Conservation (phyloP, 768 basidiomycete genomes). For the Amanita muscaria region DNA sequence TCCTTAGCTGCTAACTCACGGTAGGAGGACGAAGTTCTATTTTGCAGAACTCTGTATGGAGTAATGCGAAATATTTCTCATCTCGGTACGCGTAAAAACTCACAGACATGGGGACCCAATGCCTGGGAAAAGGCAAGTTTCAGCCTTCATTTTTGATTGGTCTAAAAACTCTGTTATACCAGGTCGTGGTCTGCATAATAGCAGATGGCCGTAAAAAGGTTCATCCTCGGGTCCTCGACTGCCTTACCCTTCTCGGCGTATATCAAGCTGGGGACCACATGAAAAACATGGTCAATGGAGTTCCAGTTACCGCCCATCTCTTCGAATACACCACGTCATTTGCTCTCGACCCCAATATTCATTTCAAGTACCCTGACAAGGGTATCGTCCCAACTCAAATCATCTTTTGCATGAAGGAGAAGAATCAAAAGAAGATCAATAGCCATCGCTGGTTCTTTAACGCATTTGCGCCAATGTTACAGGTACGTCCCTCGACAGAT, state of each 20-base stretch:
- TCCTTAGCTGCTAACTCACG: background rate
- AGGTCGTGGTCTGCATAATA: slow-evolving; percentile 91
- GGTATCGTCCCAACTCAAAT: slow-evolving; percentile 94
- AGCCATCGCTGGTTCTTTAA: slow-evolving; percentile 98
- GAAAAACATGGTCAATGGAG: slow-evolving; percentile 36
- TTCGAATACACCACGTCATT: slow-evolving; percentile 88
- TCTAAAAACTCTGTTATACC: background rate
- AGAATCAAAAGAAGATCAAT: slow-evolving; percentile 96
- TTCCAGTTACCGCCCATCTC: slow-evolving; percentile 55
- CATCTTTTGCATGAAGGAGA: slow-evolving; percentile 86
- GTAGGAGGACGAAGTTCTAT: slow-evolving; percentile 83
- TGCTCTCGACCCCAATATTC: slow-evolving; percentile 67
- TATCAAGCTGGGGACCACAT: slow-evolving; percentile 64
- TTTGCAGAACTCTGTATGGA: slow-evolving; percentile 89
- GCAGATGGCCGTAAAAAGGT: slow-evolving; percentile 80
- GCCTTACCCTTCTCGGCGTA: slow-evolving; percentile 85
- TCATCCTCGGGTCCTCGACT: slow-evolving; percentile 80
- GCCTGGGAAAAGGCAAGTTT: slow-evolving; percentile 84
- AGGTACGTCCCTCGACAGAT: slow-evolving; percentile 35
- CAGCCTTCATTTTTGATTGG: background rate
- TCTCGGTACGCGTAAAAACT: slow-evolving; percentile 77
- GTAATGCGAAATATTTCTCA: slow-evolving; percentile 86
- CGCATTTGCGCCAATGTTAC: slow-evolving; percentile 76
- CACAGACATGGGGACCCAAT: slow-evolving; percentile 92
- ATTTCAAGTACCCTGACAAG: slow-evolving; percentile 85